Conservation (phyloP, 495 filamentous ascomycete species). For the Talaromyces wortmannii region DNA sequence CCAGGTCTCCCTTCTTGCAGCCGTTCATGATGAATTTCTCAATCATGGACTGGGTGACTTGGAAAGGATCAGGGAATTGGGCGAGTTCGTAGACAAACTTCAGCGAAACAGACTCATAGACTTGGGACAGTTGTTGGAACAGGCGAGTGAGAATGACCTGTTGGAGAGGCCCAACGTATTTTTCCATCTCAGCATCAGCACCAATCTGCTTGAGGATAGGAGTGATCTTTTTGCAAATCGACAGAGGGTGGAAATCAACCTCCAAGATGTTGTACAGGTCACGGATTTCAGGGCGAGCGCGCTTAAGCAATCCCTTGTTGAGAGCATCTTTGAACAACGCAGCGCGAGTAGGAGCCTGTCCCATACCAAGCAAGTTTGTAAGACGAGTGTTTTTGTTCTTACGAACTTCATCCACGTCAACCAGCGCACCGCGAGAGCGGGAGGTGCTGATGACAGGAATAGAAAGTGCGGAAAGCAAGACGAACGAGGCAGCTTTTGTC, state of each 20-base stretch:
- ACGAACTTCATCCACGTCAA: slow-evolving; percentile 93
- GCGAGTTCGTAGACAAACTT: slow-evolving; percentile 90
- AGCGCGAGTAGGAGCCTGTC: slow-evolving; percentile 77
- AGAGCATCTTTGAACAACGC: slow-evolving; percentile 91
- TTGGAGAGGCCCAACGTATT: slow-evolving; percentile 89
- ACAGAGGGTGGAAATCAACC: slow-evolving; percentile 97
- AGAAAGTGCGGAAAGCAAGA: slow-evolving; percentile 88
- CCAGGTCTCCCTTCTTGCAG: slow-evolving; percentile 97
- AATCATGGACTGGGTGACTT: slow-evolving; percentile 83
- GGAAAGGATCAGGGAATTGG: slow-evolving; percentile 94
- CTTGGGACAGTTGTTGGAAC: slow-evolving; percentile 98
- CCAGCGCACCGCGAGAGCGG: slow-evolving; percentile 86
- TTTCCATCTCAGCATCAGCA: slow-evolving; percentile 90
- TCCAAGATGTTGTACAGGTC: slow-evolving; percentile 97
- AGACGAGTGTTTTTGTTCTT: slow-evolving; percentile 98
- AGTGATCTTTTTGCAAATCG: slow-evolving; percentile 98
- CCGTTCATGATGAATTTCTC: slow-evolving; percentile 99
- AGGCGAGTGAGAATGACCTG: slow-evolving; percentile 97
- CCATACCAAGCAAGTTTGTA: slow-evolving; percentile 92
- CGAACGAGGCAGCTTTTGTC: slow-evolving; percentile 83
- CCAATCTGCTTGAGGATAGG: slow-evolving; percentile 93
- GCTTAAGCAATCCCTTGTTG: slow-evolving; percentile 87
- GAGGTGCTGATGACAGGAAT: slow-evolving; percentile 99
- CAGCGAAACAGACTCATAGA: slow-evolving; percentile 96
- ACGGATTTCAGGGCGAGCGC: slow-evolving; percentile 86